Conservation (phyloP, 306 rosid species). For the Prunus campanulata region DNA sequence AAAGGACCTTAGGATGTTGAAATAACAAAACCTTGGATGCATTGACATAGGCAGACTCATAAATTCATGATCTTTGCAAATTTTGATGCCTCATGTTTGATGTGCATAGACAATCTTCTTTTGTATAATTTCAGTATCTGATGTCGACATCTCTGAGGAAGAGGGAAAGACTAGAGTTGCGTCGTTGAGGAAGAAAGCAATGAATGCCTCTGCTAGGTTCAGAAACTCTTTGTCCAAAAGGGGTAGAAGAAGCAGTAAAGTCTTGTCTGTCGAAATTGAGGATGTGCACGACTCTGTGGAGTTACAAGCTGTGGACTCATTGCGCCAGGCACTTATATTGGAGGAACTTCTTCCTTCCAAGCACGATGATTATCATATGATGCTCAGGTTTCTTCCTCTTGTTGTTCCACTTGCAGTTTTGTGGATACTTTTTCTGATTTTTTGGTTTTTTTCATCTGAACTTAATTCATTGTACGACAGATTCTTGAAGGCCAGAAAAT, state of each 20-base stretch:
- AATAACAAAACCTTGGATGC: neutral
- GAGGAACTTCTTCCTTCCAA: constrained; percentile 76
- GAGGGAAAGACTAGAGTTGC: constrained; percentile 45
- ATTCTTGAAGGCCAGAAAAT: constrained; percentile 88
- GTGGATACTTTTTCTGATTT: neutral
- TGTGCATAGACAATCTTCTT: neutral
- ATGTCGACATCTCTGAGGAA: constrained; percentile 36
- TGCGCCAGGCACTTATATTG: constrained; percentile 67
- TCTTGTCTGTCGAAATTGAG: constrained; percentile 72
- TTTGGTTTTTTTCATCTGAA: neutral
- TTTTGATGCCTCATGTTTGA: neutral
- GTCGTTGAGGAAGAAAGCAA: constrained; percentile 61
- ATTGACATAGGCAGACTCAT: neutral
- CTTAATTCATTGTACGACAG: constrained; percentile 31
- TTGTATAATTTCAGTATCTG: constrained; percentile 16
- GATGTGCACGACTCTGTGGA: constrained; percentile 75
- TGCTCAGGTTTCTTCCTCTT: constrained; percentile 60
- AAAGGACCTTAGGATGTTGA: neutral
- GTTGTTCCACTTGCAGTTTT: neutral
- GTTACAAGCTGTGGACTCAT: constrained; percentile 62
- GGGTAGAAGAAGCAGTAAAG: constrained; percentile 78
- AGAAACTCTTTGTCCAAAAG: constrained; percentile 57
- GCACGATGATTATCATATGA: constrained; percentile 88
- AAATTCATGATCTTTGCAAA: neutral
- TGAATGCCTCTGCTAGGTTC: constrained; percentile 58